Conservation (phyloP, 495 filamentous ascomycete genomes). For the Darksidea phi region DNA sequence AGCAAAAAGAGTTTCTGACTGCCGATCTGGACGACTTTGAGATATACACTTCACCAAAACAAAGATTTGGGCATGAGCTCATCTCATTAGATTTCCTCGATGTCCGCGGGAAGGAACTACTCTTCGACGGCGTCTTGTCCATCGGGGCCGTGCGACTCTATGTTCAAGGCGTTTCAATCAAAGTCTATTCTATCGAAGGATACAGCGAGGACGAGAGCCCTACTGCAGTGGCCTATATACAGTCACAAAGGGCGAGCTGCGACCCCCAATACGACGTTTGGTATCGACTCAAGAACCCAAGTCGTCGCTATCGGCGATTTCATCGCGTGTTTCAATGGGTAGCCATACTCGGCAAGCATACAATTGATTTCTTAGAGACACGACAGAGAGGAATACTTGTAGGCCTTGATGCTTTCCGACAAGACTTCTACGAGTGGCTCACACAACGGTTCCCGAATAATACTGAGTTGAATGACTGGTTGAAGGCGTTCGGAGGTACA, state of each 20-base stretch:
- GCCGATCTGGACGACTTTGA: constrained; percentile 35
- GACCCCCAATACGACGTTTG: constrained; percentile 50
- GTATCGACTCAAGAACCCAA: constrained; percentile 58
- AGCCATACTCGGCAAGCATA: constrained; percentile 62
- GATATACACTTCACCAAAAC: constrained; percentile 23
- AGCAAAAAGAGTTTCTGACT: not conserved
- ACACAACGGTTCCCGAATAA: constrained; percentile 43
- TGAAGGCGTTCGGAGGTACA: constrained; percentile 42
- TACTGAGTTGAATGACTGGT: constrained; percentile 51
- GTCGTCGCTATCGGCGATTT: constrained; percentile 58
- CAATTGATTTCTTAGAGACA: constrained; percentile 36
- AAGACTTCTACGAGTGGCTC: constrained; percentile 57
- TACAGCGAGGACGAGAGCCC: constrained; percentile 53
- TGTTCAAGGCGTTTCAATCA: constrained; percentile 56
- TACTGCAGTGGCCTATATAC: constrained; percentile 62
- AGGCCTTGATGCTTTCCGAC: constrained; percentile 53
- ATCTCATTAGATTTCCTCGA: constrained; percentile 31
- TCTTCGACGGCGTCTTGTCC: constrained; percentile 61
- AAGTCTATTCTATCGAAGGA: constrained; percentile 61
- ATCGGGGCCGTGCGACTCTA: constrained; percentile 47
- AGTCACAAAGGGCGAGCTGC: constrained; percentile 45
- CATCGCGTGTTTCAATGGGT: constrained; percentile 64
- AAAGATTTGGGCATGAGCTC: constrained; percentile 19
- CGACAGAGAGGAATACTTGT: constrained; percentile 37
- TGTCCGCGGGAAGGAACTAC: constrained; percentile 7